Evolutionary conservation across 2,329 filamentous ascomycete genomes (phyloP), one percentile per base, ranked within the genome.

Genomic region (Aspergillus sp.): DNA sequence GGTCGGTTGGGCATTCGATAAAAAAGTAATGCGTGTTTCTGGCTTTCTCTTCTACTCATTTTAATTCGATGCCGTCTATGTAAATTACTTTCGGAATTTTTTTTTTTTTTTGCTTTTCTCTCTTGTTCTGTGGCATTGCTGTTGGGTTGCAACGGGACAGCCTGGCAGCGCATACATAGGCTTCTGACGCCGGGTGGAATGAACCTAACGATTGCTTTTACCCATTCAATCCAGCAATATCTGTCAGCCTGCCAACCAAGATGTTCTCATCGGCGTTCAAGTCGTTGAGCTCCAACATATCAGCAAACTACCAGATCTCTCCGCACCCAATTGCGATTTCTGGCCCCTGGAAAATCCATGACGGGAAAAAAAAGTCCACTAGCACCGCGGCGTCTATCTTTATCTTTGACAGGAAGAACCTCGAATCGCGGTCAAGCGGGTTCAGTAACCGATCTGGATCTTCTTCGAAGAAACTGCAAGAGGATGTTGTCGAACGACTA

Each of bases 251-350:
- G 19, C 19, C 19, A 19, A 19, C 19, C 26, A 79, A 62, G 66
- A 96, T 97, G 90, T 95, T 96, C 70, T 88, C 89, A 62, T 90
- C 85, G 50, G 88, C 89, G 53, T 79, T 97, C 65, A 97, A 97
- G 71, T 94, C 91, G 51, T 91, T 97, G 66, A 85, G 84, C 52
- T 91, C 87, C 48, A 95, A 96, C 70, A 97, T 98, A 71, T 84
- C 83, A 47, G 83, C 86, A 62, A 94, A 95, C 71, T 98, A 98
- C 70, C 82, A 86, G 55, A 76, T 97, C 53, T 85, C 88, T 19
- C 77, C 83, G 27, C 82, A 81, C 47, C 80, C 86, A 8, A 85
- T 82, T n/a, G 86, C 89, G 40, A 82, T 82, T 41, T 88, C 90
- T 11, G 93, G 93, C 12, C 88, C 90, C 46, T 98, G 93, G 93